Evolutionary conservation across 1,284 basidiomycete species (phyloP).

Genomic region (Ceratobasidium sp.): DNA sequence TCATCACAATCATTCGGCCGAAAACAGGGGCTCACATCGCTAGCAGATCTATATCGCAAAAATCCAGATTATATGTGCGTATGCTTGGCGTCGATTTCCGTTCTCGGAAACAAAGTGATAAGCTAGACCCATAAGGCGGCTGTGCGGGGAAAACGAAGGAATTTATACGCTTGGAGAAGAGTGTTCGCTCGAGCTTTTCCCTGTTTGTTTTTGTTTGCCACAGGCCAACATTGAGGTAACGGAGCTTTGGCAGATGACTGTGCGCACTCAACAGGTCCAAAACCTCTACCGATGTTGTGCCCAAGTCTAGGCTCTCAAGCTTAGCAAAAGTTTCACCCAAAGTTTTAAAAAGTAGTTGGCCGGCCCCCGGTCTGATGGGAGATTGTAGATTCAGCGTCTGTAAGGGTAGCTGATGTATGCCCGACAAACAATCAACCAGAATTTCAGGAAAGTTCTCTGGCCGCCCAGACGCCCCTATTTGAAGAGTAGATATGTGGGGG

Average conservation of each 20-base stretch:
- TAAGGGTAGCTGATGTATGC: background rate
- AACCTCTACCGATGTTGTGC: background rate
- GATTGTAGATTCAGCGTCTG: background rate
- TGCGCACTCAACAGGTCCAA: background rate
- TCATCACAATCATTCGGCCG: background rate
- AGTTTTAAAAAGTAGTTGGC: background rate
- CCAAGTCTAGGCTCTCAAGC: background rate
- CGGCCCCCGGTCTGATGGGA: background rate
- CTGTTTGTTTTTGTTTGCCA: conserved; percentile 10
- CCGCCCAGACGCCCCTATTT: background rate
- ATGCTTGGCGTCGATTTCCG: background rate
- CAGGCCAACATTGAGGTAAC: background rate
- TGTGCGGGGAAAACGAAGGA: background rate
- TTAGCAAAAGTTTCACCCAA: background rate
- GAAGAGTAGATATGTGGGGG: background rate
- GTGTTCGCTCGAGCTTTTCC: background rate
- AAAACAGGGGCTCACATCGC: background rate
- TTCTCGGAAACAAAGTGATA: background rate
- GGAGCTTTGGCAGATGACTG: background rate
- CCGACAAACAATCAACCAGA: background rate
- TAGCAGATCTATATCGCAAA: background rate
- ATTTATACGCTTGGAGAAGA: background rate
- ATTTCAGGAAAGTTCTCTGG: background rate
- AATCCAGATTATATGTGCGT: background rate
- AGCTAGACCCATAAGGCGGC: background rate